phyloP scores from a whole-genome alignment of 164 flowering plant genomes.

The Buxus sempervirens region DNA sequence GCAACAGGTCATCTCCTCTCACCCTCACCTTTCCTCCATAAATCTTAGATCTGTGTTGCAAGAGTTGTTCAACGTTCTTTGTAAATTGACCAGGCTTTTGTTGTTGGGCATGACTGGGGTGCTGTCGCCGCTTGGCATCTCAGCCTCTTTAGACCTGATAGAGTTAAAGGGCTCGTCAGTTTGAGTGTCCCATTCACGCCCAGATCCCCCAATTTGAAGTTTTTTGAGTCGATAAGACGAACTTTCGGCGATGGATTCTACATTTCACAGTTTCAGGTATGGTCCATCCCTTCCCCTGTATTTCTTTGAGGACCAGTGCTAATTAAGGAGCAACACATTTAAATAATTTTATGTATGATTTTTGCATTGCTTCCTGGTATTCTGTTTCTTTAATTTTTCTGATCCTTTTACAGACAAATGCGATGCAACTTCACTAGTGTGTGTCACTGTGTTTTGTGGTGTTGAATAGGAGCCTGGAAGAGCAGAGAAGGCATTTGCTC shows the following conservation, averaged over 20 bases:
- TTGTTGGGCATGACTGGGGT: constrained; percentile 63
- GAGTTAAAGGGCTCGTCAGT: constrained; percentile 41
- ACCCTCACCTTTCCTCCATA: not conserved
- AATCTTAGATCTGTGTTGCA: too few species aligned
- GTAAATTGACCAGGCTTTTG: constrained; percentile 33
- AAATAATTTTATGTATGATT: too few species aligned
- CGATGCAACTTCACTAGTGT: too few species aligned
- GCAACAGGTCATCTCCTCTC: constrained; percentile 11
- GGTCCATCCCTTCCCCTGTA: too few species aligned
- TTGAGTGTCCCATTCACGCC: constrained; percentile 32
- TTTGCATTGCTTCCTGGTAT: too few species aligned
- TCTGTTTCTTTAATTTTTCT: too few species aligned
- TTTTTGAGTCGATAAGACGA: constrained; percentile 12
- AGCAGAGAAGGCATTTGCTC: constrained; percentile 51
- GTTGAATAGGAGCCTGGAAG: constrained; percentile 41
- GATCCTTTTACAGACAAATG: too few species aligned
- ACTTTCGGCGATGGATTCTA: constrained; percentile 41
- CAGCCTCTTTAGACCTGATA: constrained; percentile 46
- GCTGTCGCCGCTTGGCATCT: constrained; percentile 45
- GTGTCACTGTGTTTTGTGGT: not conserved
- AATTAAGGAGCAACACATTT: too few species aligned
- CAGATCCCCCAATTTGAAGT: constrained; percentile 18
- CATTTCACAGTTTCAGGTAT: constrained; percentile 50
- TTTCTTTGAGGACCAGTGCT: too few species aligned
- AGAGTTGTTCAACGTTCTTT: too few species aligned